A percentile compares a stretch with the other conserved stretches of the same genome.
phyloP scores from a whole-genome alignment of 441 rosid species.

The Populus trichocarpa region DNA sequence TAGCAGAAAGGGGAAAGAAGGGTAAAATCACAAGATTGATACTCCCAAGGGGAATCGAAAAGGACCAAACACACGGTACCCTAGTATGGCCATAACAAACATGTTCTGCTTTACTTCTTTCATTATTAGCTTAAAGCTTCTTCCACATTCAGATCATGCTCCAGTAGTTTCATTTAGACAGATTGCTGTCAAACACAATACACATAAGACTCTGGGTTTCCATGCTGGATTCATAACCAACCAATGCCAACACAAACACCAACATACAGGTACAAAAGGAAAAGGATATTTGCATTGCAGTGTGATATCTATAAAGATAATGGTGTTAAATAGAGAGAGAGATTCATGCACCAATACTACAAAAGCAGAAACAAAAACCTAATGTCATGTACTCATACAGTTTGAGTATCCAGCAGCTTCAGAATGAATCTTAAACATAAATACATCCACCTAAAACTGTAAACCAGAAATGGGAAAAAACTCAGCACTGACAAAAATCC shows the following conservation, averaged over 20 bases:
- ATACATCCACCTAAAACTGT: neutral
- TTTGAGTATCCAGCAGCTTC: neutral
- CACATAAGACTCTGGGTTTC: neutral
- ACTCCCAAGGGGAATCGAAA: neutral
- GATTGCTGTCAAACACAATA: neutral
- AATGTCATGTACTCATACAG: neutral
- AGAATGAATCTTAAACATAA: neutral
- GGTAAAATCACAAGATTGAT: neutral
- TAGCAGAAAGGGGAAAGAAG: neutral
- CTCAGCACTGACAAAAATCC: neutral
- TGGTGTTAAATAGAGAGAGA: neutral
- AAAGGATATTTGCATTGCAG: neutral
- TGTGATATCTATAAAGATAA: no score
- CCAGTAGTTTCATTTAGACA: neutral
- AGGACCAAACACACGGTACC: neutral
- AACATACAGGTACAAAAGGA: neutral
- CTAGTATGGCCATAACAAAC: constrained; percentile 2
- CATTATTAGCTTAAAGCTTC: constrained; percentile 6
- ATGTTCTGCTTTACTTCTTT: neutral
- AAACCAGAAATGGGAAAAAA: neutral
- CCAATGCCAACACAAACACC: neutral
- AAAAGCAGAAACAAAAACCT: neutral
- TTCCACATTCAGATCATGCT: neutral
- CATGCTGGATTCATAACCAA: neutral
- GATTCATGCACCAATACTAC: neutral